Evolutionary conservation across 2,329 filamentous ascomycete species (phyloP), one percentile per base, ranked within the genome.

Genomic region (Fusarium floridanum): DNA sequence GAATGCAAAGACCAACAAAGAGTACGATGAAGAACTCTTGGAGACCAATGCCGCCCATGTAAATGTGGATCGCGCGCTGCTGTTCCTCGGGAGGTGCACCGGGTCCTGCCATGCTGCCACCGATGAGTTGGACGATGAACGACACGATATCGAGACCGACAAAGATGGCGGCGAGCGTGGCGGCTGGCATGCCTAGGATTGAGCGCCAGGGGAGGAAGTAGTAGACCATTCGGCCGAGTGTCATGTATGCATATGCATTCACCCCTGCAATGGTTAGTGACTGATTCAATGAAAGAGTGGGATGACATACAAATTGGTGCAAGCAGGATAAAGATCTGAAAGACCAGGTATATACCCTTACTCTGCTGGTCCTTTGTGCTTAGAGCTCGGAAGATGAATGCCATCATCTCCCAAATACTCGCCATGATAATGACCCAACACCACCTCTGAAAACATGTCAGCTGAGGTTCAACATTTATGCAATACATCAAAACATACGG

Each of bases 41-140:
- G 0, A 89, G 77, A 0, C 84, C 87, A 17, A 89, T 86, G 0
- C 88, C 88, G 12, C 84, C 86, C 86, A 88, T 89, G 78, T 89
- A 90, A 67, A 86, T 80, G 60, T 85, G 80, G 0, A 86, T 82
- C 2, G 80, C 84, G 22, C 65, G 72, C 32, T 80, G 68, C 27
- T 81, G 79, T 8, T 78, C 76, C 2, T 79, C 75, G 0, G 77
- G 71, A 0, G 80, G 74, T 0, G 81, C 67, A 0, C 70, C 74
- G 7, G 80, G 78, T 6, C 74, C 68, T 7, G 76, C 72, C 75
- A 80, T 78, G 20, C 76, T 79, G 0, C 81, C 82, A 0, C 83
- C 83, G 4, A 80, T 74, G 8, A 84, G 77, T n/a, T 83, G 83
- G 41, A 84, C 62, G 11, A 79, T 66, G 67, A 79, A 83, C 4